phyloP scores from a whole-genome alignment of 177 flowering plant species.

The Vitis hybrid region DNA sequence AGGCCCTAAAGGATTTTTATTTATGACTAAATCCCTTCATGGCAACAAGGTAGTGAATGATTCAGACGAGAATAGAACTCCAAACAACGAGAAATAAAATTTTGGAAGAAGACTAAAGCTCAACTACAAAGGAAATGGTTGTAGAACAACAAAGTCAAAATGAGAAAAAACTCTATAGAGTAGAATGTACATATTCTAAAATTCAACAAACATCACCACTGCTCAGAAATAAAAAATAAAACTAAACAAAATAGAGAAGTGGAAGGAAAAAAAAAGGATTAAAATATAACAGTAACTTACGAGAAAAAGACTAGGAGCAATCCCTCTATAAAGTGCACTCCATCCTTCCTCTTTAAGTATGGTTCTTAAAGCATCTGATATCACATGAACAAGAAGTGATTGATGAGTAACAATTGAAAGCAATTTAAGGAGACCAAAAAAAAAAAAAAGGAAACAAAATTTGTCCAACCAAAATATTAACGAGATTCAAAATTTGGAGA shows the following conservation, averaged over 20 bases:
- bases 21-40: too few relatives aligned
- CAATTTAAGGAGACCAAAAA: background rate
- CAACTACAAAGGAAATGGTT: background rate
- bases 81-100: background rate
- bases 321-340: conserved; percentile 82
- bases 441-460: background rate
- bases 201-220: background rate
- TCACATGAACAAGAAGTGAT: background rate
- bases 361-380: conserved; percentile 89
- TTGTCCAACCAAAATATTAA: too few relatives aligned
- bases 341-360: conserved; percentile 95
- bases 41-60: too few relatives aligned
- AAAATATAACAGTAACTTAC: conserved; percentile 34
- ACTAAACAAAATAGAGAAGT: background rate
- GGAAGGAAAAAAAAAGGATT: background rate
- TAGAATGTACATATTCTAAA: background rate
- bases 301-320: conserved; percentile 83
- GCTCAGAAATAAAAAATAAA: background rate
- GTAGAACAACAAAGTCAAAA: background rate
- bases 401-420: background rate
- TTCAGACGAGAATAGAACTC: too few relatives aligned
- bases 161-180: background rate
- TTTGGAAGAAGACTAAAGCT: background rate
- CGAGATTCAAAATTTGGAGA: too few relatives aligned
- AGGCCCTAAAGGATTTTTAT: too few relatives aligned